A percentile compares a stretch with the other conserved stretches of the same genome.
phyloP scores from a whole-genome alignment of 345 rosid genomes.

The Brassica napus region DNA sequence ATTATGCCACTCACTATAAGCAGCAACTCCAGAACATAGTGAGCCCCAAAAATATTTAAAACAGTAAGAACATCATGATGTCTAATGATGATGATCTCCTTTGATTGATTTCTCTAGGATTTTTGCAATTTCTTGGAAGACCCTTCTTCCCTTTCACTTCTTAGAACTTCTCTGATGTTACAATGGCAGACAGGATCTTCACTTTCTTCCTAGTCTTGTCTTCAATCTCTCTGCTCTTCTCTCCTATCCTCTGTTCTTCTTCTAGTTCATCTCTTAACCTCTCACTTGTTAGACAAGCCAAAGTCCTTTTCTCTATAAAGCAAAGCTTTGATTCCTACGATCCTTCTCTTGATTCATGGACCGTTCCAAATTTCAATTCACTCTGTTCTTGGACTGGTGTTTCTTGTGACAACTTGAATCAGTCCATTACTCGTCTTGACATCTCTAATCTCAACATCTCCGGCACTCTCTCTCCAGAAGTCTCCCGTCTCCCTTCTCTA shows the following conservation, averaged over 20 bases:
- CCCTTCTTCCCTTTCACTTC: slow-evolving; percentile 35
- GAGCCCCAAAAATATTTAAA: slow-evolving; percentile 26
- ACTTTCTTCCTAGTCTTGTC: slow-evolving; percentile 39
- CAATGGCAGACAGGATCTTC: slow-evolving; percentile 39
- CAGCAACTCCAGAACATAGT: slow-evolving; percentile 29
- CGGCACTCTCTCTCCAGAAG: slow-evolving; percentile 55
- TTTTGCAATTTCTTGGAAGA: slow-evolving; percentile 30
- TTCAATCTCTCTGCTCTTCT: slow-evolving; percentile 17
- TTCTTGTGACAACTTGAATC: slow-evolving; percentile 44
- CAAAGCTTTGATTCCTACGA: slow-evolving; percentile 49
- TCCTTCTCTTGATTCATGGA: slow-evolving; percentile 54
- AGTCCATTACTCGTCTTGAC: slow-evolving; percentile 52
- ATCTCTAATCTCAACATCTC: slow-evolving; percentile 58
- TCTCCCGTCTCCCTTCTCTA: slow-evolving; percentile 47
- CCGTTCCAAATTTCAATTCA: slow-evolving; percentile 46
- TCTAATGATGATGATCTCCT: slow-evolving; percentile 36
- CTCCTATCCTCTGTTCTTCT: slow-evolving; percentile 33
- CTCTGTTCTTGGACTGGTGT: slow-evolving; percentile 61
- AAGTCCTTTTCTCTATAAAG: slow-evolving; percentile 54
- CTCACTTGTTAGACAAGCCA: slow-evolving; percentile 54
- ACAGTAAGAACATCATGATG: slow-evolving; percentile 32
- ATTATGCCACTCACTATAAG: slow-evolving; percentile 33
- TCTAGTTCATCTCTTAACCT: slow-evolving; percentile 42
- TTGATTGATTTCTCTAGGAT: slow-evolving; percentile 10
- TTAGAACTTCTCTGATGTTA: slow-evolving; percentile 28